phyloP scores from a whole-genome alignment of 2,329 filamentous ascomycete species.

The Lasiodiplodia theobromae region DNA sequence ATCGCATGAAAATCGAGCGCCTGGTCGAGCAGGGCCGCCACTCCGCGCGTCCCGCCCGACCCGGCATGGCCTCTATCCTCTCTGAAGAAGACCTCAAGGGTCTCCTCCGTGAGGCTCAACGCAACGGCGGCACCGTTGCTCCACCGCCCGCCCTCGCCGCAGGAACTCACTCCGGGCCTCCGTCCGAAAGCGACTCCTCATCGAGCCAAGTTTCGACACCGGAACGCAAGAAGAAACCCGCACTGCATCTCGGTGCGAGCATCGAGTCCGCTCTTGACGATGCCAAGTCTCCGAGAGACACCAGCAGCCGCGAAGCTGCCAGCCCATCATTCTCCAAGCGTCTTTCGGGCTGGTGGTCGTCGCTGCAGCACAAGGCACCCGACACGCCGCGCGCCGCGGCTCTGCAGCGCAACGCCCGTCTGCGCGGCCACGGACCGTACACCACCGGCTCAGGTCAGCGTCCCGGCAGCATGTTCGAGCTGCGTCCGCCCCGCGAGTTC shows the following conservation, averaged over 20 bases:
- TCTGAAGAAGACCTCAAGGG: conserved; percentile 56
- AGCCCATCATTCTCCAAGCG: conserved; percentile 27
- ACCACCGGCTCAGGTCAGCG: conserved; percentile 39
- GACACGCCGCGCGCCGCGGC: conserved; percentile 10
- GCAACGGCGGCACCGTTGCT: conserved; percentile 39
- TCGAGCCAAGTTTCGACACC: conserved; percentile 39
- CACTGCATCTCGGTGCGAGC: conserved; percentile 20
- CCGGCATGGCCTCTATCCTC: conserved; percentile 48
- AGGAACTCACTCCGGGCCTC: conserved; percentile 37
- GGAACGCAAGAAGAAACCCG: conserved; percentile 25
- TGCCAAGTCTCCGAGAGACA: not conserved
- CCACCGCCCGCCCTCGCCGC: conserved; percentile 37
- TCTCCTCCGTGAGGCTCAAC: conserved; percentile 47
- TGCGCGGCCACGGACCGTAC: conserved; percentile 28
- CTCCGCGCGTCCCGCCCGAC: conserved; percentile 44
- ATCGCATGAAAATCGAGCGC: conserved; percentile 83
- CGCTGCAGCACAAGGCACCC: conserved; percentile 37
- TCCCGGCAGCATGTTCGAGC: conserved; percentile 47
- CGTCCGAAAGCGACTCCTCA: conserved; percentile 38
- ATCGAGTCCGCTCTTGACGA: conserved; percentile 13
- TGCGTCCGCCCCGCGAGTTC: conserved; percentile 40
- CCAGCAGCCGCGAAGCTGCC: not conserved
- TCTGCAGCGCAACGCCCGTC: conserved; percentile 26
- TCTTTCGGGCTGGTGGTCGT: conserved; percentile 47
- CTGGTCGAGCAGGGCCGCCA: conserved; percentile 65